These are phyloP conservation scores for Pleurotus giganteus DNA, from an alignment of 768 basidiomycete species.

Conservation along the genomic window DNA sequence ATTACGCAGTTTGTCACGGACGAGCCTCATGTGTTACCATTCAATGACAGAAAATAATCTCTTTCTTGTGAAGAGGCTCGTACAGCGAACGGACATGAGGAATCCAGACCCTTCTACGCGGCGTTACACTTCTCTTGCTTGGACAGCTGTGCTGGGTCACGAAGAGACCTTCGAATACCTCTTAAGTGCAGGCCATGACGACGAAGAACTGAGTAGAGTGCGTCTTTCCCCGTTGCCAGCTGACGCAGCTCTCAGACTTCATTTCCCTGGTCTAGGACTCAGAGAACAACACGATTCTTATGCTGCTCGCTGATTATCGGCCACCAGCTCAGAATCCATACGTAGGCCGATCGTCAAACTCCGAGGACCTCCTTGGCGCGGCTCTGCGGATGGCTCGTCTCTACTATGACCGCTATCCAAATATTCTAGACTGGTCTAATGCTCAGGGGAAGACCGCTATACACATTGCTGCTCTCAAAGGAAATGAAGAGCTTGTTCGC, in stretches of 20 bases:
- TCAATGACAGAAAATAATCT: constrained; percentile 81
- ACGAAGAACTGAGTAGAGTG: constrained; percentile 89
- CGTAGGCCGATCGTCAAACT: constrained; percentile 28
- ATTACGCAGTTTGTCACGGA: not conserved
- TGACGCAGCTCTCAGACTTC: constrained; percentile 5
- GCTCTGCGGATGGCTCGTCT: constrained; percentile 82
- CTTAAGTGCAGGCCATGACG: constrained; percentile 84
- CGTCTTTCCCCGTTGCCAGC: constrained; percentile 24
- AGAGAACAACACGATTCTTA: constrained; percentile 91
- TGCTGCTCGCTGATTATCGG: constrained; percentile 84
- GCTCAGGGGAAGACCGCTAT: constrained; percentile 86
- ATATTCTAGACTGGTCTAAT: constrained; percentile 92
- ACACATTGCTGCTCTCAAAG: constrained; percentile 84
- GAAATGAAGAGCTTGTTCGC: constrained; percentile 85
- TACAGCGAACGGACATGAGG: constrained; percentile 84
- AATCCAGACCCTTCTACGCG: constrained; percentile 79
- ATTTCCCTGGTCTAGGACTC: constrained; percentile 57
- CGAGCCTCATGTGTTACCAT: constrained; percentile 16
- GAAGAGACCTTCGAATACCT: constrained; percentile 95
- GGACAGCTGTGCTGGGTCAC: constrained; percentile 86
- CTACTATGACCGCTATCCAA: constrained; percentile 84
- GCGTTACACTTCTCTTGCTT: constrained; percentile 85
- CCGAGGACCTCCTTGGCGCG: constrained; percentile 67
- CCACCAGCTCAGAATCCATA: constrained; percentile 48
- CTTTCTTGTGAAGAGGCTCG: constrained; percentile 85